These are phyloP conservation scores for Hibiscus mutabilis DNA, from an alignment of 345 rosid genomes.

Conservation along the genomic window DNA sequence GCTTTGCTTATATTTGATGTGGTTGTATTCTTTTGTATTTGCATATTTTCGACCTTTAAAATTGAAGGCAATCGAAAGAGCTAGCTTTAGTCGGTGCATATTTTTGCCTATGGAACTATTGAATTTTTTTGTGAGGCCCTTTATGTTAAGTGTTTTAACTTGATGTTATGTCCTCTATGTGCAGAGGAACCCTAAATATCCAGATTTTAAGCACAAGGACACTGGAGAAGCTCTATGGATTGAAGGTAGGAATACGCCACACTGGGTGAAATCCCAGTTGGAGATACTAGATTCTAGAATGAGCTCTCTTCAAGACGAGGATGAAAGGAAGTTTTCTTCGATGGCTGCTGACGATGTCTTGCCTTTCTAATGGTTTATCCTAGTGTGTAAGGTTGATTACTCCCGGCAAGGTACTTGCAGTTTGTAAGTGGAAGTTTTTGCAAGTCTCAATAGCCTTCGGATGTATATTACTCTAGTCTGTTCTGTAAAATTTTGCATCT, in stretches of 20 bases:
- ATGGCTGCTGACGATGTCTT: slow-evolving; percentile 28
- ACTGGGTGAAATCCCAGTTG: slow-evolving; percentile 56
- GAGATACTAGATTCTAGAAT: slow-evolving; percentile 39
- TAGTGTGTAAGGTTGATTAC: neutral
- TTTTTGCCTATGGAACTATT: too few species aligned
- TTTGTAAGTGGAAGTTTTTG: neutral
- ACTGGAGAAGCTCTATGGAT: slow-evolving; percentile 71
- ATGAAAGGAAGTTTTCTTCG: slow-evolving; percentile 21
- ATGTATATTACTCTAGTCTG: neutral
- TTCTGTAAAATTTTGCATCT: neutral
- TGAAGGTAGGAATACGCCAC: slow-evolving; percentile 55
- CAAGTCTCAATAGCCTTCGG: neutral
- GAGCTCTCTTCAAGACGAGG: slow-evolving; percentile 29
- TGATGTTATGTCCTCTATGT: neutral
- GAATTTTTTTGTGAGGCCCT: neutral
- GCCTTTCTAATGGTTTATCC: slow-evolving; percentile 16
- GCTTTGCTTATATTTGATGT: neutral
- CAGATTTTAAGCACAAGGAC: slow-evolving; percentile 75
- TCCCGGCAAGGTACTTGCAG: neutral
- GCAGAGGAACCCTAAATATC: slow-evolving; percentile 58
- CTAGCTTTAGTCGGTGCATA: neutral
- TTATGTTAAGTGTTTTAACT: neutral
- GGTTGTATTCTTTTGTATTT: neutral
- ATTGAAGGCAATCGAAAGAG: neutral
- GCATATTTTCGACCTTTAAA: neutral